phyloP scores from a whole-genome alignment of 2,329 filamentous ascomycete species.

The Fonsecaea nubica region DNA sequence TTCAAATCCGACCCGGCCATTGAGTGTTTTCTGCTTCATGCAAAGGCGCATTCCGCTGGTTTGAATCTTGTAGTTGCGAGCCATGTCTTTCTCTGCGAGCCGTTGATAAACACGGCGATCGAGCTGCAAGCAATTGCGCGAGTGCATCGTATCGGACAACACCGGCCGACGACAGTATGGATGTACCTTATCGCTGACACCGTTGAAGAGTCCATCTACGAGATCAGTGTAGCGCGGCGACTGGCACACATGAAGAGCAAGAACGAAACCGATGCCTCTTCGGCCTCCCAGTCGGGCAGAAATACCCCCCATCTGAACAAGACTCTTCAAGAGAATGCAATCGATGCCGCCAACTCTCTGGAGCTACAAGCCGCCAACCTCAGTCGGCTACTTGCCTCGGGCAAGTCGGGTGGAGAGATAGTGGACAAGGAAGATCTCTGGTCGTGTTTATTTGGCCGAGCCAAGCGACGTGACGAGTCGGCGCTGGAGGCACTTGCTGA shows the following conservation, averaged over 20 bases:
- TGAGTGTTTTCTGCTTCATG: slow-evolving; percentile 88
- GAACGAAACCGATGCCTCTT: slow-evolving; percentile 41
- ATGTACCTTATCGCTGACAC: slow-evolving; percentile 91
- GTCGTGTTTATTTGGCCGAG: slow-evolving; percentile 79
- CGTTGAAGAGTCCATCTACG: slow-evolving; percentile 90
- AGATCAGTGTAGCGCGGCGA: slow-evolving; percentile 79
- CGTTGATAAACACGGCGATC: slow-evolving; percentile 88
- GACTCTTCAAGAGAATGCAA: slow-evolving; percentile 60
- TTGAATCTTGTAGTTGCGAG: slow-evolving; percentile 91
- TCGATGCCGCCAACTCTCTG: slow-evolving; percentile 84
- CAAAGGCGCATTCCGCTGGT: slow-evolving; percentile 84
- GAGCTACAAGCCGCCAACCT: slow-evolving; percentile 78
- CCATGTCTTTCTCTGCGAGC: slow-evolving; percentile 94
- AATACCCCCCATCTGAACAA: slow-evolving; percentile 38
- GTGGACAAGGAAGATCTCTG: slow-evolving; percentile 81
- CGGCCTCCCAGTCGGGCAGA: slow-evolving; percentile 44
- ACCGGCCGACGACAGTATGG: slow-evolving; percentile 88
- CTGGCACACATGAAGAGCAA: slow-evolving; percentile 72
- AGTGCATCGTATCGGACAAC: slow-evolving; percentile 92
- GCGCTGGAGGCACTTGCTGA: slow-evolving; percentile 28
- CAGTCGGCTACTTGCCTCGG: slow-evolving; percentile 72
- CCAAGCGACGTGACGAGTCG: slow-evolving; percentile 42
- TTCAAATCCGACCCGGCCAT: slow-evolving; percentile 77
- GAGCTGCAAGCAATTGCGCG: slow-evolving; percentile 94
- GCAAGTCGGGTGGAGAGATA: slow-evolving; percentile 75